phyloP scores from a whole-genome alignment of 1,284 basidiomycete genomes.

The Cryptococcus wingfieldii region DNA sequence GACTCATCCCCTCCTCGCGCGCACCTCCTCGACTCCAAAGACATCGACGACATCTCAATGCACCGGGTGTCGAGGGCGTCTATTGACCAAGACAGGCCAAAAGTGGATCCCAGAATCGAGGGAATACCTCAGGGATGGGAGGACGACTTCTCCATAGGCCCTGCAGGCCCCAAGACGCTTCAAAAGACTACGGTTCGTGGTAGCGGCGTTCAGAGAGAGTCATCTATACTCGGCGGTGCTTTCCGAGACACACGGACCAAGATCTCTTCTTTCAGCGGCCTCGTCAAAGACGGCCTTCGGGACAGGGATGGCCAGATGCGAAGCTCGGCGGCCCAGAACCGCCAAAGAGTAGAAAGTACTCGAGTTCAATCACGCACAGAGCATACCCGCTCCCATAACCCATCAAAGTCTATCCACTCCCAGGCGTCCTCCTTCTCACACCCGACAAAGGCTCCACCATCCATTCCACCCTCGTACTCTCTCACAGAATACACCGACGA shows the following conservation, averaged over 20 bases:
- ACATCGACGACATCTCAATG: background rate
- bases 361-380: background rate
- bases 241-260: constrained; percentile 11
- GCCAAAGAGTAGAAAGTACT: background rate
- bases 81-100: constrained; percentile 4
- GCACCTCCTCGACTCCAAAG: background rate
- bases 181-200: background rate
- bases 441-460: background rate
- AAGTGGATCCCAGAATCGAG: constrained; percentile 15
- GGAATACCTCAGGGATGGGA: constrained; percentile 28
- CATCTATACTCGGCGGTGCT: background rate
- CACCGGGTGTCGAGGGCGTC: background rate
- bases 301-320: background rate
- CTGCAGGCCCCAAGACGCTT: background rate
- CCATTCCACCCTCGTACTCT: background rate
- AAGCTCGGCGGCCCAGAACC: background rate
- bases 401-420: background rate
- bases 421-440: background rate
- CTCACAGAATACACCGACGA: constrained; percentile 6
- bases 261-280: constrained; percentile 8
- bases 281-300: constrained; percentile 2
- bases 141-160: constrained; percentile 12
- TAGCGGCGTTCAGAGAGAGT: background rate
- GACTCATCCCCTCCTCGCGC: constrained; percentile 1
- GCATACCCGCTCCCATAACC: background rate